Evolutionary conservation across 2,329 filamentous ascomycete species (phyloP).

Genomic region (Basipetospora chlamydospora): DNA sequence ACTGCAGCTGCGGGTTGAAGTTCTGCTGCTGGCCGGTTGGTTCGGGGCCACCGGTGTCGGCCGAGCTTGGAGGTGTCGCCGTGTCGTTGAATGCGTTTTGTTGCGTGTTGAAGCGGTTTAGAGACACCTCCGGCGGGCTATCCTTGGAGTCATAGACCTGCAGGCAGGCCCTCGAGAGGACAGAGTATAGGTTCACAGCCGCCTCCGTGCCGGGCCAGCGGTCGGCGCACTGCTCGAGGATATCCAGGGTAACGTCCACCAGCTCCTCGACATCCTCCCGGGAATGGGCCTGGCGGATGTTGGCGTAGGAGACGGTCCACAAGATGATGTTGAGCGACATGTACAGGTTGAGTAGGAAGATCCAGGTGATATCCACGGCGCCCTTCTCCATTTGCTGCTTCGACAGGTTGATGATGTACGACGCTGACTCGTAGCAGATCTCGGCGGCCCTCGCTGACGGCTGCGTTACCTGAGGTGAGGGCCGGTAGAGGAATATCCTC

Average conservation of each 20-base stretch:
- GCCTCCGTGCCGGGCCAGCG: conserved; percentile 85
- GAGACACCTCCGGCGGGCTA: conserved; percentile 16
- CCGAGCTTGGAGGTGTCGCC: background rate
- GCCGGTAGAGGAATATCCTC: conserved; percentile 74
- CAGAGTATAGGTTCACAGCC: conserved; percentile 73
- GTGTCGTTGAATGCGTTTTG: conserved; percentile 29
- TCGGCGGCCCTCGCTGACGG: conserved; percentile 67
- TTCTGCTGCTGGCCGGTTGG: background rate
- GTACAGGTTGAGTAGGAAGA: conserved; percentile 79
- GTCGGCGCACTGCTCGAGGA: conserved; percentile 66
- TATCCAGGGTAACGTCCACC: conserved; percentile 60
- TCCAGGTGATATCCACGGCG: conserved; percentile 80
- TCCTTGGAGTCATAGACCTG: conserved; percentile 64
- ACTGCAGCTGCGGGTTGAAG: background rate
- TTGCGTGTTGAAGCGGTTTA: conserved; percentile 27
- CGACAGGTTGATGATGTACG: conserved; percentile 69
- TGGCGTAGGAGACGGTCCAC: conserved; percentile 79
- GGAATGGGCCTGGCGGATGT: conserved; percentile 59
- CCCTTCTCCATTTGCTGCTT: conserved; percentile 63
- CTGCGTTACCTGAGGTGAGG: conserved; percentile 80
- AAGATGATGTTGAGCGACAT: conserved; percentile 84
- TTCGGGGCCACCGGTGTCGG: background rate
- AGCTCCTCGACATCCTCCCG: conserved; percentile 64
- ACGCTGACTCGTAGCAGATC: conserved; percentile 70
- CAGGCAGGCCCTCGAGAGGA: conserved; percentile 71